Percentiles rank a stretch among this genome's conserved stretches.
These are phyloP conservation scores for Acer saccharum DNA, from an alignment of 345 rosid genomes.

Conservation along the genomic window DNA sequence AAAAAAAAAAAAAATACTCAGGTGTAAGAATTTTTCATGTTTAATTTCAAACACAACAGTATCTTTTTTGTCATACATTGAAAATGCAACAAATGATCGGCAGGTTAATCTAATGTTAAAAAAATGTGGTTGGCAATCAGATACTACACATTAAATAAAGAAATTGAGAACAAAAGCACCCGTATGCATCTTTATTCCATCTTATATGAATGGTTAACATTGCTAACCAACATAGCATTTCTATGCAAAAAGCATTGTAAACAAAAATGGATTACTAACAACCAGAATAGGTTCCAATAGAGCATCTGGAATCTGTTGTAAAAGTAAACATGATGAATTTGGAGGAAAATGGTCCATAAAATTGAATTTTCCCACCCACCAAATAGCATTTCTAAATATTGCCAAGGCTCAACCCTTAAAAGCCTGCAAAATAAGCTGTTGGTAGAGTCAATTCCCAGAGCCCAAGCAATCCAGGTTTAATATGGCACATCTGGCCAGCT, in stretches of 20 bases:
- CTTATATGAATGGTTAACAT: background rate
- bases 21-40: background rate
- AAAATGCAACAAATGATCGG: background rate
- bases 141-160: background rate
- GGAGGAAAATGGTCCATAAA: background rate
- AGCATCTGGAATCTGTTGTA: background rate
- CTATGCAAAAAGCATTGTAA: no score
- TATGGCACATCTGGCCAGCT: background rate
- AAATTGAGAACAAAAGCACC: background rate
- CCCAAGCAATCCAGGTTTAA: background rate
- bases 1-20: background rate
- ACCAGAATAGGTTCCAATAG: background rate
- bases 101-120: background rate
- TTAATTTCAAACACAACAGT: background rate
- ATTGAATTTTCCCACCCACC: background rate
- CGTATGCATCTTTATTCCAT: background rate
- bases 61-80: background rate
- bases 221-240: no score
- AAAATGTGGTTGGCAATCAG: background rate
- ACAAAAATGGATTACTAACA: no score
- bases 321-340: background rate
- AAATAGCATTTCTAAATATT: background rate
- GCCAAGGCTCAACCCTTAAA: background rate
- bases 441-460: background rate
- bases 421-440: slow-evolving; percentile 4